These are phyloP conservation scores for Schwanniomyces occidentalis DNA, from an alignment of 805 yeast genomes.

Conservation along the genomic window DNA sequence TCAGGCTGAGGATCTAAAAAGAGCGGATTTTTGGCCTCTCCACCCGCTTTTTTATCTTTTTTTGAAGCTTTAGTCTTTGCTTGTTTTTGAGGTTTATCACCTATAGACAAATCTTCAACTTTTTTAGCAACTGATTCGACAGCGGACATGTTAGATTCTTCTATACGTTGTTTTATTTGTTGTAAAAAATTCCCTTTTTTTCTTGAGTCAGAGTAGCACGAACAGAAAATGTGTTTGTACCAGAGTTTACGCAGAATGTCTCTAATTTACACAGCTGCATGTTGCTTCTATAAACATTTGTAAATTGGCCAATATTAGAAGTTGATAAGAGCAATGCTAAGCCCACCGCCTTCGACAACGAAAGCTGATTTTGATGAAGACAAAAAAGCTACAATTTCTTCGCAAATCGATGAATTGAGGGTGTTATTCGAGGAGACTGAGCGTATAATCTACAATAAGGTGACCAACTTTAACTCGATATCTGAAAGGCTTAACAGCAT, in stretches of 20 bases:
- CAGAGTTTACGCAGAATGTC: constrained; percentile 7
- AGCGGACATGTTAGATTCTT: constrained; percentile 7
- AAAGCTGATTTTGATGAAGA: too few species aligned
- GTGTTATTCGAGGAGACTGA: too few species aligned
- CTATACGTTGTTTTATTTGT: constrained; percentile 1
- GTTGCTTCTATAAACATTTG: too few species aligned
- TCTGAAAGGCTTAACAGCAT: too few species aligned
- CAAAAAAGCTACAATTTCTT: too few species aligned
- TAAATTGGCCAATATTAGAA: too few species aligned
- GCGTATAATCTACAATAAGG: too few species aligned
- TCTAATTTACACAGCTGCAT: constrained; percentile 4
- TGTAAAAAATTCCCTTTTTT: not conserved
- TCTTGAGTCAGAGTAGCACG: not conserved
- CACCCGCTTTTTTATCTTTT: constrained; percentile 42
- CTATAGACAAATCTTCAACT: constrained; percentile 45
- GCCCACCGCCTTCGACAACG: too few species aligned
- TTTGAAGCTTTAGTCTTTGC: constrained; percentile 13
- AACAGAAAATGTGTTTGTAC: too few species aligned
- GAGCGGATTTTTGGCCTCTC: constrained; percentile 35
- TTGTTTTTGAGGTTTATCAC: constrained; percentile 15
- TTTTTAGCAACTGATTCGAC: constrained; percentile 41
- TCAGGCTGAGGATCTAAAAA: constrained; percentile 76
- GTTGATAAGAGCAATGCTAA: too few species aligned
- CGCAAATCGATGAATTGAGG: too few species aligned
- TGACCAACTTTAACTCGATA: too few species aligned